Evolutionary conservation across 2,329 filamentous ascomycete genomes (phyloP).

Genomic region (Sordariomycetes sp.): DNA sequence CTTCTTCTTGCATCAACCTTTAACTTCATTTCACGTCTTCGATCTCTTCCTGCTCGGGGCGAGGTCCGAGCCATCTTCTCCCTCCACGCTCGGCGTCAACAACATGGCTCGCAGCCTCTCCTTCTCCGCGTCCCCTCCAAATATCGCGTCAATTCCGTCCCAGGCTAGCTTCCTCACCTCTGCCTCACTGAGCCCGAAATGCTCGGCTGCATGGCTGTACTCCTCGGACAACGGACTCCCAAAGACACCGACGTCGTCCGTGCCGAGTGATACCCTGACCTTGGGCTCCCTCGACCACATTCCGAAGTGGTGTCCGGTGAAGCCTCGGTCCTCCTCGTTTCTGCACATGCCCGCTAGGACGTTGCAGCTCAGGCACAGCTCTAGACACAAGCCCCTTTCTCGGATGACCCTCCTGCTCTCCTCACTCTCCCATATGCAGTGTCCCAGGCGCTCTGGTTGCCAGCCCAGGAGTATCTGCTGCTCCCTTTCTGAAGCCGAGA

Average conservation of each 20-base stretch:
- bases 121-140: constrained; percentile 55
- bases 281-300: constrained; percentile 44
- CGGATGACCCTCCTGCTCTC: constrained; percentile 45
- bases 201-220: constrained; percentile 61
- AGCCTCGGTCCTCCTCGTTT: constrained; percentile 55
- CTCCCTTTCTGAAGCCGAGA: constrained; percentile 49
- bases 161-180: constrained; percentile 47
- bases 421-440: constrained; percentile 67
- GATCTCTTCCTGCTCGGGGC: no score
- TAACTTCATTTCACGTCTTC: no score
- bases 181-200: constrained; percentile 49
- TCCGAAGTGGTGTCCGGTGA: constrained; percentile 67
- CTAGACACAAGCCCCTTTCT: constrained; percentile 50
- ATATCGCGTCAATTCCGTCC: constrained; percentile 55
- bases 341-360: constrained; percentile 69
- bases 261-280: constrained; percentile 54
- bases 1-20: no score
- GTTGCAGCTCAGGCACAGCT: constrained; percentile 75
- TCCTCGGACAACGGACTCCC: constrained; percentile 69
- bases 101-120: constrained; percentile 40
- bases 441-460: constrained; percentile 60
- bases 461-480: constrained; percentile 55
- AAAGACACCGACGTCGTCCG: constrained; percentile 78
- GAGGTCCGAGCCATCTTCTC: no score
- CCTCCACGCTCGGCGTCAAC: no score